Conservation (phyloP, 2,329 filamentous ascomycete species). For the Botrytis fabae region DNA sequence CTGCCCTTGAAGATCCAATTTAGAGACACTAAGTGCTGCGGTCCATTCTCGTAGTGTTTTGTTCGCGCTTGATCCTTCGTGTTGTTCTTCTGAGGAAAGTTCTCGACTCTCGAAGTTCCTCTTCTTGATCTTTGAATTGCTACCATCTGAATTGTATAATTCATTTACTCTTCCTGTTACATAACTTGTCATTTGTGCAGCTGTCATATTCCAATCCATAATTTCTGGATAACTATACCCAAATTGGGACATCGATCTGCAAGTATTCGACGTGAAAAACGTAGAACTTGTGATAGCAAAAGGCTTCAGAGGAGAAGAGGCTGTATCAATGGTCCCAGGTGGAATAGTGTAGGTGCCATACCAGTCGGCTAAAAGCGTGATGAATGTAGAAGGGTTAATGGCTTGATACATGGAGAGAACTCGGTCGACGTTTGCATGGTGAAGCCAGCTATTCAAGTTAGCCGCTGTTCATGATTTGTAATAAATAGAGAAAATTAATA, state of each 20-base stretch:
- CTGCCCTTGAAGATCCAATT: conserved; percentile 34
- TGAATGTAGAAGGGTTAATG: conserved; percentile 41
- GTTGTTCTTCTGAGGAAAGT: not conserved
- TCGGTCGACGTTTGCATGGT: conserved; percentile 60
- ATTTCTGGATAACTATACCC: conserved; percentile 41
- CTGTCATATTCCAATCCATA: conserved; percentile 52
- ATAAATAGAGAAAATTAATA: not conserved
- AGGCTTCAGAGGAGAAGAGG: conserved; percentile 34
- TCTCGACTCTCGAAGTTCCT: not conserved
- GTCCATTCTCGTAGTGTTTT: conserved; percentile 31
- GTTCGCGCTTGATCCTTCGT: not conserved
- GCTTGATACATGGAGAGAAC: conserved; percentile 55
- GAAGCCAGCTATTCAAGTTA: conserved; percentile 47
- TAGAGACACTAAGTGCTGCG: conserved; percentile 33
- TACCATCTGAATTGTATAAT: conserved; percentile 45
- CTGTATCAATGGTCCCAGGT: conserved; percentile 33
- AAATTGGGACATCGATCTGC: conserved; percentile 29
- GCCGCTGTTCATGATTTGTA: not conserved
- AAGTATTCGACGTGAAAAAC: conserved; percentile 30
- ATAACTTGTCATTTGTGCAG: conserved; percentile 55
- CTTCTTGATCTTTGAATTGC: conserved; percentile 17
- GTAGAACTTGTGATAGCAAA: conserved; percentile 37
- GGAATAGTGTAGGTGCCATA: conserved; percentile 41
- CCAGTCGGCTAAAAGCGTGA: conserved; percentile 38
- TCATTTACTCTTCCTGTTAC: conserved; percentile 60